Percentiles rank a stretch among this genome's conserved stretches.
These are phyloP conservation scores for Vitis hybrid DNA, from an alignment of 177 flowering plant species.

Conservation along the genomic window DNA sequence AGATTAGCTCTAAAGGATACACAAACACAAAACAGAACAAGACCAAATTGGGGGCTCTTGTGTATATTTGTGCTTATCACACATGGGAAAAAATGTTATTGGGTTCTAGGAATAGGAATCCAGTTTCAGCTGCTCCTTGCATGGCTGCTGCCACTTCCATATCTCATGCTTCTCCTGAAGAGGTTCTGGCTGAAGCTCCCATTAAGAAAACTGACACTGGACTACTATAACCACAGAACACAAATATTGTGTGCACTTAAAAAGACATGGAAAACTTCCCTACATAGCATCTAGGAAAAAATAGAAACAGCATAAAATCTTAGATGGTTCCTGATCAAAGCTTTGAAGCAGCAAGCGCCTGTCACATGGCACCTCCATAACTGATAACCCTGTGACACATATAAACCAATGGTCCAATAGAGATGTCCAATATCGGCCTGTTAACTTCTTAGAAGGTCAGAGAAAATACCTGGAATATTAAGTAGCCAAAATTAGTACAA, in stretches of 20 bases:
- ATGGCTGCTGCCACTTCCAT: too few species aligned
- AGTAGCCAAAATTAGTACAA: conserved; percentile 56
- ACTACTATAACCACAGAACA: too few species aligned
- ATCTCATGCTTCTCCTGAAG: too few species aligned
- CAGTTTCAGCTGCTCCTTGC: too few species aligned
- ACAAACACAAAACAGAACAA: too few species aligned
- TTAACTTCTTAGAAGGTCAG: conserved; percentile 98
- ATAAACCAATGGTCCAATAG: conserved; percentile 63
- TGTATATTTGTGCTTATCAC: too few species aligned
- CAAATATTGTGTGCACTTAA: background rate
- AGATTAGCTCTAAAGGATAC: too few species aligned
- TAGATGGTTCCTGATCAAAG: conserved; percentile 10
- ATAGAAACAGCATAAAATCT: conserved; percentile 18
- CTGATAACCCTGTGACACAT: conserved; percentile 66
- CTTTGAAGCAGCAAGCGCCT: conserved; percentile 25
- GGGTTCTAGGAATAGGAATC: too few species aligned
- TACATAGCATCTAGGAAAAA: background rate
- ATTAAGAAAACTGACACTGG: background rate
- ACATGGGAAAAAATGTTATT: too few species aligned
- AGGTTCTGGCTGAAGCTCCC: too few species aligned
- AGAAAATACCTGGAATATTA: conserved; percentile 98
- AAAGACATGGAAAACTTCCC: background rate
- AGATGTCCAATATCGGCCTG: conserved; percentile 64
- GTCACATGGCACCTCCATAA: conserved; percentile 20
- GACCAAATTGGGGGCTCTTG: too few species aligned